Conservation (phyloP, 768 basidiomycete genomes). For the Boletus insuetus region DNA sequence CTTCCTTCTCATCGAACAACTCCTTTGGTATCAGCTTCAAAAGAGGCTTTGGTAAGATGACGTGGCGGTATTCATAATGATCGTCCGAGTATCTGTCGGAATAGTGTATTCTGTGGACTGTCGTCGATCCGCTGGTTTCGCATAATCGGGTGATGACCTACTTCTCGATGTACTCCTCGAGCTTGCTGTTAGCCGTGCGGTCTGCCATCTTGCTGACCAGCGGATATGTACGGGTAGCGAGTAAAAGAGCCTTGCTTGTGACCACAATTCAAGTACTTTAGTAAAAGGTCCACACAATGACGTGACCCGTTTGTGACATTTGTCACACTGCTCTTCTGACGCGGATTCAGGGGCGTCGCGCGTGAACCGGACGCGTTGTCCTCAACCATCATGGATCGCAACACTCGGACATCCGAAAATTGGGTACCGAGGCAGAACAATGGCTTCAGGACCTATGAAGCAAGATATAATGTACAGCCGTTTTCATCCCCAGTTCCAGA, state of each 20-base stretch:
- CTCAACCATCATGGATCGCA: conserved; percentile 16
- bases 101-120: conserved; percentile 69
- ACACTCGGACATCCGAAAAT: not conserved
- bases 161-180: conserved; percentile 82
- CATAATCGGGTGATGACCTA: conserved; percentile 29
- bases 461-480: not conserved
- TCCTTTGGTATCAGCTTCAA: conserved; percentile 91
- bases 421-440: not conserved
- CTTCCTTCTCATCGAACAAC: conserved; percentile 74
- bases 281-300: conserved; percentile 5
- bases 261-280: not conserved
- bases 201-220: conserved; percentile 22
- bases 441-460: not conserved
- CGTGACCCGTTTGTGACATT: conserved; percentile 27
- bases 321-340: conserved; percentile 16
- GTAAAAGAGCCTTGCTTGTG: not conserved
- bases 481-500: conserved; percentile 8
- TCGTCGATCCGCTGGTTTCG: conserved; percentile 16
- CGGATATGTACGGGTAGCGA: conserved; percentile 12
- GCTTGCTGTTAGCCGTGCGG: conserved; percentile 45
- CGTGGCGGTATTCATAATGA: conserved; percentile 92
- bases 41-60: conserved; percentile 92
- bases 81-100: conserved; percentile 93
- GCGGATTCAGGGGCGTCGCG: not conserved
- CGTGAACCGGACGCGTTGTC: not conserved